These are phyloP conservation scores for Pneumocystis sp. DNA, from an alignment of 1,139 yeast species.

Conservation along the genomic window DNA sequence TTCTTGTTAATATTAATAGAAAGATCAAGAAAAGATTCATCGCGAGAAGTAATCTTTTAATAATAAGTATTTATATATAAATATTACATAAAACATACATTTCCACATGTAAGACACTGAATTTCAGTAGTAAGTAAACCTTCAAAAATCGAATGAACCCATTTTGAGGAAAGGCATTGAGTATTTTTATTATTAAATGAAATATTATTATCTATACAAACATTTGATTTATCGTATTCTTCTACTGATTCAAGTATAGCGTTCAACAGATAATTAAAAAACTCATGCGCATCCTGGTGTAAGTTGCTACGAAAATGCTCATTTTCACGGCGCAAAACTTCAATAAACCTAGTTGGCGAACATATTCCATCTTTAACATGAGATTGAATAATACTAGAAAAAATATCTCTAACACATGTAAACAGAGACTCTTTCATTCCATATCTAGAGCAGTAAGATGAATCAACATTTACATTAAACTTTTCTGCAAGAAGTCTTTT, in stretches of 20 bases:
- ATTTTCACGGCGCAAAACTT: constrained; percentile 64
- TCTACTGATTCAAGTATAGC: constrained; percentile 61
- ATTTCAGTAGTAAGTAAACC: constrained; percentile 79
- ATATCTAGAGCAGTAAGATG: constrained; percentile 27
- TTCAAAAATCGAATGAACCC: constrained; percentile 64
- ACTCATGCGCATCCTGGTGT: constrained; percentile 99
- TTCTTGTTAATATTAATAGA: constrained; percentile 72
- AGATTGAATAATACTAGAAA: constrained; percentile 69
- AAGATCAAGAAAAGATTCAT: constrained; percentile 74
- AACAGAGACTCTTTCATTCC: constrained; percentile 43
- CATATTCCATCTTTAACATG: constrained; percentile 62
- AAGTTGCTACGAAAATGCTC: constrained; percentile 72
- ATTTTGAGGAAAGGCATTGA: constrained; percentile 24
- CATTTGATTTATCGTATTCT: constrained; percentile 14
- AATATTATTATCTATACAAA: constrained; percentile 2
- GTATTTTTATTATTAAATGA: constrained; percentile 14
- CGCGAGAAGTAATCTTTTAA: constrained; percentile 40
- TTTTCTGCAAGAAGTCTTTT: constrained; percentile 1
- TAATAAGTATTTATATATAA: neutral
- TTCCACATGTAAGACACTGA: constrained; percentile 80
- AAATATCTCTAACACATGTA: constrained; percentile 67
- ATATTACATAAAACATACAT: constrained; percentile 23
- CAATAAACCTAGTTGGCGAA: constrained; percentile 62
- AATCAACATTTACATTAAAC: constrained; percentile 14
- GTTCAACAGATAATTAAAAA: constrained; percentile 71